These are phyloP conservation scores for Phlyctochytrium bullatum DNA, from an alignment of 192 early-diverging fungal species.

Conservation along the genomic window DNA sequence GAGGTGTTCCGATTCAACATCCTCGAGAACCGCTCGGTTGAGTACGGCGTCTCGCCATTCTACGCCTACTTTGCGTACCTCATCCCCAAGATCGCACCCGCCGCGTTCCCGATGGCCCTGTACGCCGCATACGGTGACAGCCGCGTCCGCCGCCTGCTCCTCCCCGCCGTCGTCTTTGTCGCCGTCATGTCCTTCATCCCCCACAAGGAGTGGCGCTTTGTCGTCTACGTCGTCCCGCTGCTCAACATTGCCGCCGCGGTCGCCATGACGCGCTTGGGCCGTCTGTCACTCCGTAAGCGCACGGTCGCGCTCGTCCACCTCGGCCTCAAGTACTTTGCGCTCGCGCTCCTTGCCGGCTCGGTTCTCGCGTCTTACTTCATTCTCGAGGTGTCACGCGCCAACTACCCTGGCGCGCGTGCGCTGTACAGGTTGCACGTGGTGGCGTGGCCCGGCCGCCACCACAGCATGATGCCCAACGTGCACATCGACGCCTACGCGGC, in stretches of 20 bases:
- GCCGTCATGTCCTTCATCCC: slow-evolving; percentile 68
- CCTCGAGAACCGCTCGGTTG: slow-evolving; percentile 51
- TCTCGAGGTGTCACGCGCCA: slow-evolving; percentile 57
- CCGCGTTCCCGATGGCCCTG: slow-evolving; percentile 62
- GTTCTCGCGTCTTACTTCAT: background rate
- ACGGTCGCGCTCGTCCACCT: slow-evolving; percentile 26
- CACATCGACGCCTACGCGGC: slow-evolving; percentile 23
- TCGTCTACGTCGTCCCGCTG: slow-evolving; percentile 81
- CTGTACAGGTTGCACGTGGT: slow-evolving; percentile 61
- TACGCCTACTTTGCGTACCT: slow-evolving; percentile 69
- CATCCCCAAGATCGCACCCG: slow-evolving; percentile 72
- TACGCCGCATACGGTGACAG: slow-evolving; percentile 29
- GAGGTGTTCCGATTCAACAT: slow-evolving; percentile 75
- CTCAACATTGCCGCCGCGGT: slow-evolving; percentile 70
- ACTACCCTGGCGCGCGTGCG: slow-evolving; percentile 90
- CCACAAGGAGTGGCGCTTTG: slow-evolving; percentile 97
- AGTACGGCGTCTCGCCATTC: slow-evolving; percentile 73
- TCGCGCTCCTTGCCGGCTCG: background rate
- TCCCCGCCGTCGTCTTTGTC: slow-evolving; percentile 59
- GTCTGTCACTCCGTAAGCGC: slow-evolving; percentile 23
- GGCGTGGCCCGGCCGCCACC: background rate
- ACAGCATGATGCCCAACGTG: background rate
- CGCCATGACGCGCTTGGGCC: slow-evolving; percentile 22
- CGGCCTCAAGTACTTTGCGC: too few relatives aligned
- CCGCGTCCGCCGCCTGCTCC: slow-evolving; percentile 49